Conservation (phyloP, 2,329 filamentous ascomycete genomes). For the Alternaria arbusti region DNA sequence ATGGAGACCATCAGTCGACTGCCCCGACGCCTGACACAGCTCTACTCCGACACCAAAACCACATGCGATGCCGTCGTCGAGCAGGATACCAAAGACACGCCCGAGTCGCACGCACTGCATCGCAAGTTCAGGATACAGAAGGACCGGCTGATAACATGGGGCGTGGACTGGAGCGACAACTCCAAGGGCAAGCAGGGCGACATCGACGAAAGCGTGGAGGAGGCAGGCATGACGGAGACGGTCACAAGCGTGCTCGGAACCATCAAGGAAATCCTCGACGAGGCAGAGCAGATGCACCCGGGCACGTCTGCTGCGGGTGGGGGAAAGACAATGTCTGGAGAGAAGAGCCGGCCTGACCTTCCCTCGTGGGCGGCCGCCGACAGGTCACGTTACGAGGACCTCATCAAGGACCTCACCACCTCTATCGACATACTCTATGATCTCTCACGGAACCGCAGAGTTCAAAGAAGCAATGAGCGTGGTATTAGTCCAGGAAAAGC, state of each 20-base stretch:
- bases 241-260: constrained; percentile 80
- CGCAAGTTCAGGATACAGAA: constrained; percentile 81
- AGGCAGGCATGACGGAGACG: constrained; percentile 74
- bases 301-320: constrained; percentile 41
- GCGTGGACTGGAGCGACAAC: constrained; percentile 80
- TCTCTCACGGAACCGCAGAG: constrained; percentile 69
- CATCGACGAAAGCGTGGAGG: constrained; percentile 73
- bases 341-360: constrained; percentile 46
- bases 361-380: constrained; percentile 60
- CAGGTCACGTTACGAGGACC: constrained; percentile 78
- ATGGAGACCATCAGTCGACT: constrained; percentile 48
- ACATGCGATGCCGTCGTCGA: constrained; percentile 74
- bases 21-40: constrained; percentile 56
- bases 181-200: constrained; percentile 64
- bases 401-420: constrained; percentile 75
- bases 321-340: constrained; percentile 38
- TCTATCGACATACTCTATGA: constrained; percentile 83
- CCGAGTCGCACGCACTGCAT: constrained; percentile 74
- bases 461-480: constrained; percentile 33
- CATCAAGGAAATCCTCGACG: constrained; percentile 79
- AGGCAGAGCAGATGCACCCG: constrained; percentile 76
- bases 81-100: constrained; percentile 65
- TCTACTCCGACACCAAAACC: constrained; percentile 83
- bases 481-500: constrained; percentile 28
- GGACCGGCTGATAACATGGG: constrained; percentile 79